Evolutionary conservation across 192 early-diverging fungal species (phyloP).

Genomic region (Umbelopsis isabellina): DNA sequence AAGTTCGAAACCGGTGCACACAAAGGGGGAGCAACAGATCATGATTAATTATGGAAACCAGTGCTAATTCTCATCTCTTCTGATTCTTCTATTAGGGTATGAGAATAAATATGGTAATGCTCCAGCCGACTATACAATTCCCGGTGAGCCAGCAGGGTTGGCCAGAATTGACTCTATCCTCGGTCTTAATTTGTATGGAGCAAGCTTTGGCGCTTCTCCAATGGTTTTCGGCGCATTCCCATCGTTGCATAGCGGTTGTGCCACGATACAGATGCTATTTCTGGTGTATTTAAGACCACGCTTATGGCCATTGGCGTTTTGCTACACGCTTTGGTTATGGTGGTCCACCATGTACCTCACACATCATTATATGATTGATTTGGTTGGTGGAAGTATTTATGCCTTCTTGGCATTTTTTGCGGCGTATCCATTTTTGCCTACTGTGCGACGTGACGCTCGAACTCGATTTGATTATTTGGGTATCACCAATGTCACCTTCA

Average conservation of each 20-base stretch:
- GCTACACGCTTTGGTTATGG: constrained; percentile 77
- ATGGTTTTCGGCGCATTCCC: constrained; percentile 80
- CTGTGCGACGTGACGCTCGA: constrained; percentile 28
- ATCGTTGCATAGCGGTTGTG: constrained; percentile 73
- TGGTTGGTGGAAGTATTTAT: constrained; percentile 69
- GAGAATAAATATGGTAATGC: constrained; percentile 63
- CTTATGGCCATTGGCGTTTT: constrained; percentile 44
- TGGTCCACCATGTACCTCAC: constrained; percentile 79
- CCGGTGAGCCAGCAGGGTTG: constrained; percentile 69
- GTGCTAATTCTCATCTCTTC: background rate
- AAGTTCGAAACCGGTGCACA: too few species aligned
- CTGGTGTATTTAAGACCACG: constrained; percentile 51
- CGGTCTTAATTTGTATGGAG: constrained; percentile 61
- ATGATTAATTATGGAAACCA: too few species aligned
- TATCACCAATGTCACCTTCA: constrained; percentile 18
- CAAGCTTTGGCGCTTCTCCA: constrained; percentile 67
- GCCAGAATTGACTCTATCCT: constrained; percentile 70
- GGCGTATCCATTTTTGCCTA: constrained; percentile 50
- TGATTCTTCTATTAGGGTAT: constrained; percentile 58
- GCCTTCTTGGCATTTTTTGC: constrained; percentile 60
- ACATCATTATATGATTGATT: constrained; percentile 76
- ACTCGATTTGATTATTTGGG: constrained; percentile 43
- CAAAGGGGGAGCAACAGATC: background rate
- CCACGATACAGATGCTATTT: constrained; percentile 66
- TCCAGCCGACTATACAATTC: constrained; percentile 67